phyloP scores from a whole-genome alignment of 768 basidiomycete genomes.

The Tulasnella sp. region DNA sequence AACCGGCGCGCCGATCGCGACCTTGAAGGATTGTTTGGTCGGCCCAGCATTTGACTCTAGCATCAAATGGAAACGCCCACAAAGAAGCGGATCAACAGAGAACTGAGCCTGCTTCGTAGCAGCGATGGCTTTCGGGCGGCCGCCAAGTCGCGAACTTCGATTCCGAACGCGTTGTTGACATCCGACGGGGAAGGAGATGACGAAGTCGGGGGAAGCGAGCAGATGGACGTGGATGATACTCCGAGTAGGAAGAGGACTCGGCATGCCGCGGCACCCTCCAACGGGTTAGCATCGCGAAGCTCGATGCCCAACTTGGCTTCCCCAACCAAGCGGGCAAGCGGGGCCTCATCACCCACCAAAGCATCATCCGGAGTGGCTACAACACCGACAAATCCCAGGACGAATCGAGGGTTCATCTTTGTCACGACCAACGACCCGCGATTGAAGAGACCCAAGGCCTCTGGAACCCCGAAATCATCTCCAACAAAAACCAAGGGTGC shows the following conservation, averaged over 20 bases:
- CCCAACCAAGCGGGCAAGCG: too few relatives aligned
- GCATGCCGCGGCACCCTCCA: neutral
- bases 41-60: neutral
- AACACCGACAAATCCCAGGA: neutral
- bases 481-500: constrained; percentile 21
- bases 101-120: constrained; percentile 6
- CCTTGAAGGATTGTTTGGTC: neutral
- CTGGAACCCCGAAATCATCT: neutral
- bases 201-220: neutral
- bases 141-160: constrained; percentile 18
- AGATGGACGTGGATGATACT: neutral
- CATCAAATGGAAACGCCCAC: neutral
- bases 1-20: neutral
- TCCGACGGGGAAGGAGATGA: constrained; percentile 14
- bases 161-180: constrained; percentile 15
- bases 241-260: constrained; percentile 5
- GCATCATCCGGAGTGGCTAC: neutral
- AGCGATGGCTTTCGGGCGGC: constrained; percentile 28
- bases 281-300: neutral
- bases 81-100: neutral
- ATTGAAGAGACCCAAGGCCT: too few relatives aligned
- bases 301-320: constrained; percentile 1
- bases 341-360: too few relatives aligned
- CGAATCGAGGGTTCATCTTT: constrained; percentile 11
- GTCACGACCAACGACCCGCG: constrained; percentile 17